Conservation (phyloP, 192 early-diverging fungal genomes). For the Backusella circina region DNA sequence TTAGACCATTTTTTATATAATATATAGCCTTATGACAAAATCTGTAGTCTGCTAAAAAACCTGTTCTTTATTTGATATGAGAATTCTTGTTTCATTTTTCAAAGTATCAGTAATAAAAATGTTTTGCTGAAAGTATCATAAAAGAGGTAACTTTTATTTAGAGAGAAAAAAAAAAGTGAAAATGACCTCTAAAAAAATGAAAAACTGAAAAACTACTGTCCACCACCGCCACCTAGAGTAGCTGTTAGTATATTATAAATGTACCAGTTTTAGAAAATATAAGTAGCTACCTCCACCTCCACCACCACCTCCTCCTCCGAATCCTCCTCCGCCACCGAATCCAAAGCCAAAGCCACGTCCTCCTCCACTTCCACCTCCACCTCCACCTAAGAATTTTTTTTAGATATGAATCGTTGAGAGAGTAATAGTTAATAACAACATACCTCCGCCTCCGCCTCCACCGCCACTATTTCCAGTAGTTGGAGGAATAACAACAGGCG, state of each 20-base stretch:
- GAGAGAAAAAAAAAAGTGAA: neutral
- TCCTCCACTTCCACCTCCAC: neutral
- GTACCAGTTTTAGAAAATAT: neutral
- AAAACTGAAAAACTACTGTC: neutral
- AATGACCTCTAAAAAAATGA: neutral
- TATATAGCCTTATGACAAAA: no score
- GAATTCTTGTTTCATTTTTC: no score
- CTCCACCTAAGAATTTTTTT: neutral
- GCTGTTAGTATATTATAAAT: neutral
- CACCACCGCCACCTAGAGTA: neutral
- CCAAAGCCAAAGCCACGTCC: neutral
- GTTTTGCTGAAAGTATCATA: no score
- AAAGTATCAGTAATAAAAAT: no score
- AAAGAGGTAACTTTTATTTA: no score
- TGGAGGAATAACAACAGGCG: neutral
- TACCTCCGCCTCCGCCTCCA: neutral
- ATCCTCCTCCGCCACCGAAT: neutral
- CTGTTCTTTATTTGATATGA: no score
- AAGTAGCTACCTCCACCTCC: neutral
- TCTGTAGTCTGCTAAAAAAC: no score
- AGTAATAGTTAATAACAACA: neutral
- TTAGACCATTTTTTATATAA: no score
- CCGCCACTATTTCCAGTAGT: neutral
- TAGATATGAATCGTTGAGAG: neutral
- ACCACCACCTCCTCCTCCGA: neutral